Evolutionary conservation across 768 basidiomycete genomes (phyloP).

Genomic region (Candolleomyces efflorescens): DNA sequence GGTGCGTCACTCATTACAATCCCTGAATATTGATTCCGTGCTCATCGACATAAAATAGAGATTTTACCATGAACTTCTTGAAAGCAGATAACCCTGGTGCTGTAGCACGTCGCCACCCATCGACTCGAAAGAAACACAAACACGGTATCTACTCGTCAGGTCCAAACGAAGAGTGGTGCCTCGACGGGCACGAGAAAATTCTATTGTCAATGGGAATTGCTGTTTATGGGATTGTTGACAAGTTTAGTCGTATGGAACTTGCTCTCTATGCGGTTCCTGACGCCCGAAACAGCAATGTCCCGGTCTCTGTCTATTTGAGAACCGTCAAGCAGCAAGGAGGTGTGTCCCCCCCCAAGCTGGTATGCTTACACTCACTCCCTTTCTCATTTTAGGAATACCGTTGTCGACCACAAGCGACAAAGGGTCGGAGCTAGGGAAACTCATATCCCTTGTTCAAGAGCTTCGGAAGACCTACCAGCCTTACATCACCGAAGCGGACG

Average conservation of each 20-base stretch:
- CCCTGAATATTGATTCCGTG: too few relatives aligned
- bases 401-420: conserved; percentile 16
- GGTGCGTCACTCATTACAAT: conserved; percentile 1
- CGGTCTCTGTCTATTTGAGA: conserved; percentile 13
- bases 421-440: conserved; percentile 17
- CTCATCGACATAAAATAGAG: conserved; percentile 3
- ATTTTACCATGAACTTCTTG: conserved; percentile 7
- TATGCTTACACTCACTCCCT: not conserved
- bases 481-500: conserved; percentile 13
- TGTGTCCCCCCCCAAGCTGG: not conserved
- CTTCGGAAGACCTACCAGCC: conserved; percentile 16
- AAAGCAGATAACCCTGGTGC: conserved; percentile 6
- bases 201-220: conserved; percentile 19
- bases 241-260: conserved; percentile 18
- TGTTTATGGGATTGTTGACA: conserved; percentile 22
- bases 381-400: conserved; percentile 19
- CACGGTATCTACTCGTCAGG: conserved; percentile 20
- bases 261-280: conserved; percentile 17
- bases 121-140: conserved; percentile 16
- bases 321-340: conserved; percentile 13
- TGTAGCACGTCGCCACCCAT: conserved; percentile 13
- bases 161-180: conserved; percentile 27
- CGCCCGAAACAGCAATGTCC: conserved; percentile 14
- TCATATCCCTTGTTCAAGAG: conserved; percentile 18
- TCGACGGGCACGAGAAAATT: conserved; percentile 26